Base-by-base conservation (phyloP, 2,329 filamentous ascomycete species). In the Arthrocladium fulminans region DNA sequence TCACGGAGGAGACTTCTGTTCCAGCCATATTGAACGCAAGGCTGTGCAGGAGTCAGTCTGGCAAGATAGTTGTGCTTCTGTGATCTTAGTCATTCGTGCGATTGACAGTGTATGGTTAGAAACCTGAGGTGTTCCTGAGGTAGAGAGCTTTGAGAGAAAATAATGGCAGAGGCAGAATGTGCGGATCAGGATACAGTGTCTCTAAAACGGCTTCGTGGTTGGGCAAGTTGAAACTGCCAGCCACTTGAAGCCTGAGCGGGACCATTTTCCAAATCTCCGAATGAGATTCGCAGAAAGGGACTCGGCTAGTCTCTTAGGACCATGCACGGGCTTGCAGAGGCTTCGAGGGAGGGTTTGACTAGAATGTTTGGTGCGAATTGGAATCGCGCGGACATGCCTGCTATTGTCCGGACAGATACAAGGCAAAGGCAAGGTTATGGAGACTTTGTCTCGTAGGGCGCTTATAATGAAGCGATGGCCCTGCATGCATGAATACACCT, bases 1-100 rank as follows among this genome's bases (percentile, higher is more conserved):
- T 50, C n/a, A 58, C 51, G 10, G 51, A 52, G 23, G 54, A 50
- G 10, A 59, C 57, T 24, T 58, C 55, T 30, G 56, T 47, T 27
- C 40, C 43, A 45, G 51, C 50, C 53, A 57, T 55, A 12, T 19
- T 48, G 40, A 32, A 29, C 25, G 39, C n/a, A 47, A 38, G 32
- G 44, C 30, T 39, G 30, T 39, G 17, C 27, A 32, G 42, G 37
- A 35, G 30, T 19, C 19, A 35, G 12, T 44, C 24, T 19, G 41
- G 19, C 9, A 20, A 17, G 24, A 15, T 19, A 32, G n/a, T n/a
- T 32, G 24, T 5, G 19, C 3, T 19, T 22, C 13, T 24, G 10
- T 44, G 41, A 30, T 30, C 9, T 12, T 43, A 30, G 20, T 38
- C 44, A 47, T 38, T 39, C 32, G 44, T 38, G 32, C 44, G 32